A percentile compares a stretch with the other conserved stretches of the same genome.
Conservation (phyloP, 169 alveolate genomes). For the Babesia bigemina region DNA sequence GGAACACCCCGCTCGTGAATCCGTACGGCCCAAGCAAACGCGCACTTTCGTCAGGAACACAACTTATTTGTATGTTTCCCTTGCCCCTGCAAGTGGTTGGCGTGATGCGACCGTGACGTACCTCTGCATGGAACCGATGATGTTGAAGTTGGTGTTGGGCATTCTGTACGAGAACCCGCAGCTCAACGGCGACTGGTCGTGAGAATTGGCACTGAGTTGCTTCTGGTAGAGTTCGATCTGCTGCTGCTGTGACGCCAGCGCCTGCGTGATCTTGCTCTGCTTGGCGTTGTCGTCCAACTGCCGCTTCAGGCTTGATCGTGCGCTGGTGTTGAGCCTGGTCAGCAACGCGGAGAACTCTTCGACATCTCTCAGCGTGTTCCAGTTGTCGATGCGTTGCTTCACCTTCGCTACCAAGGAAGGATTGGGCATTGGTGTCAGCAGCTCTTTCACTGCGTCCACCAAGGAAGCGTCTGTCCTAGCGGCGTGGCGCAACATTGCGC, state of each 20-base stretch:
- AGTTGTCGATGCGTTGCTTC: conserved; percentile 1
- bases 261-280: conserved; percentile 59
- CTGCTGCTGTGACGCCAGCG: conserved; percentile 71
- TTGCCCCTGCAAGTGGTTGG: conserved; percentile 51
- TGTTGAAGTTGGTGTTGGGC: conserved; percentile 75
- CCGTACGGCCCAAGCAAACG: conserved; percentile 76
- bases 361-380: conserved; percentile 30
- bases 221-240: conserved; percentile 70
- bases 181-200: conserved; percentile 50
- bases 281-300: conserved; percentile 40
- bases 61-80: conserved; percentile 69
- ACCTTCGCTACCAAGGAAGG: neutral
- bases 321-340: conserved; percentile 28
- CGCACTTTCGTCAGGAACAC: conserved; percentile 79
- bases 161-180: conserved; percentile 77
- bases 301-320: conserved; percentile 21
- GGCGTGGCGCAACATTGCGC: conserved; percentile 4
- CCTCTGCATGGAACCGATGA: conserved; percentile 48
- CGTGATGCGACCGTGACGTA: neutral
- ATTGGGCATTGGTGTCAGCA: neutral
- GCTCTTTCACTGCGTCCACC: neutral
- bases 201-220: conserved; percentile 31
- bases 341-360: conserved; percentile 42
- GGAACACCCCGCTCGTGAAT: conserved; percentile 74
- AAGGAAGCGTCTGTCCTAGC: conserved; percentile 18